Conservation (phyloP, 345 rosid genomes). For the Luvunga scandens region DNA sequence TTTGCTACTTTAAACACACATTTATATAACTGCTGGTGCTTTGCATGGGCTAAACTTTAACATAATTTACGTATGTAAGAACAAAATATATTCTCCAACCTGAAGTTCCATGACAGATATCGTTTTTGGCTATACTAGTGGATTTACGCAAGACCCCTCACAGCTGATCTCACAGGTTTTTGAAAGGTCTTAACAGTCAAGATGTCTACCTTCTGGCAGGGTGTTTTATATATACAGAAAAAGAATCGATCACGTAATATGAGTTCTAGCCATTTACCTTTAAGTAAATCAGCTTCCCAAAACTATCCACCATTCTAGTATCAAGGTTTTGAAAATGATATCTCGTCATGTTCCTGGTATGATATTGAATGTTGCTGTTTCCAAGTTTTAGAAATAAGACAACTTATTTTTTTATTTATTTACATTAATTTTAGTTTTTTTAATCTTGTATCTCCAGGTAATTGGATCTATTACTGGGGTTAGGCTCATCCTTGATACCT, state of each 20-base stretch:
- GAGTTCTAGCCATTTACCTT: background rate
- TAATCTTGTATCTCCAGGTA: slow-evolving; percentile 39
- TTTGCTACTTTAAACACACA: background rate
- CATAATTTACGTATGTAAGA: background rate
- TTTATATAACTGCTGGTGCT: background rate
- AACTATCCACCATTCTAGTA: background rate
- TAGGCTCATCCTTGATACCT: slow-evolving; percentile 44
- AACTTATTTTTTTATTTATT: background rate
- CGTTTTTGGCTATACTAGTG: background rate
- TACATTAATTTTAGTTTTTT: background rate
- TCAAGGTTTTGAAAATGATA: background rate
- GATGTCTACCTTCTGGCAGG: background rate
- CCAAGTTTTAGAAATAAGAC: background rate
- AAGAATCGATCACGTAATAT: background rate
- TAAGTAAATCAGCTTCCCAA: background rate
- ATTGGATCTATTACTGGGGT: slow-evolving; percentile 80
- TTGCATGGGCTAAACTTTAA: too few species aligned
- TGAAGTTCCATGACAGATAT: background rate
- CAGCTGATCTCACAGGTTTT: background rate
- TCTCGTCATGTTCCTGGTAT: background rate
- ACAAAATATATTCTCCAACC: too few species aligned
- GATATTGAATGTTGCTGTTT: background rate
- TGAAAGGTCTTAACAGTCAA: background rate
- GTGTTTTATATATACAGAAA: background rate
- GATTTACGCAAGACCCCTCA: background rate